Conservation (phyloP, 352 stramenopile species). For the Phytopythium vexans region DNA sequence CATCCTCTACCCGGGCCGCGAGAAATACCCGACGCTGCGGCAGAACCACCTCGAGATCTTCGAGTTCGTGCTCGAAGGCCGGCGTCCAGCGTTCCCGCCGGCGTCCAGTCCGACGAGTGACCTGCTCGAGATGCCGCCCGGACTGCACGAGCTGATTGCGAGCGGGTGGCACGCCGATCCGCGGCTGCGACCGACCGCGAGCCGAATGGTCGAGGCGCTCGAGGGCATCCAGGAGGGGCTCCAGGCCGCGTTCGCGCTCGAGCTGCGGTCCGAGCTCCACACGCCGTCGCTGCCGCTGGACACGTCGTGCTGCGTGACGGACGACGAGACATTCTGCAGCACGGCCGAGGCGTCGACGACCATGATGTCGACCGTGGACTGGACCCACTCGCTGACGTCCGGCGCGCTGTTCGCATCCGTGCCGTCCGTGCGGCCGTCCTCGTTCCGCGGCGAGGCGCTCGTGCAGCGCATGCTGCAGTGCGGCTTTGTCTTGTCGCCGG, state of each 20-base stretch:
- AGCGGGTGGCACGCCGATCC: slow-evolving; percentile 28
- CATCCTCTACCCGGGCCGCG: slow-evolving; percentile 34
- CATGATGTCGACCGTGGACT: slow-evolving; percentile 2
- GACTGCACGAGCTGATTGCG: slow-evolving; percentile 23
- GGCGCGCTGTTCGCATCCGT: neutral
- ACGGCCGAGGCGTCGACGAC: neutral
- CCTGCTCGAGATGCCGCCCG: neutral
- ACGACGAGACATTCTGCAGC: no score
- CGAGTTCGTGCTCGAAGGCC: slow-evolving; percentile 32
- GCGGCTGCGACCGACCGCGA: slow-evolving; percentile 22
- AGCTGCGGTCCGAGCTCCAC: slow-evolving; percentile 1
- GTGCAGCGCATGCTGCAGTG: slow-evolving; percentile 20
- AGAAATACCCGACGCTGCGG: slow-evolving; percentile 31
- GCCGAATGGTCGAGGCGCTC: slow-evolving; percentile 21
- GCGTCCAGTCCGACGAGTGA: slow-evolving; percentile 2
- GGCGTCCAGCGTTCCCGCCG: slow-evolving; percentile 24
- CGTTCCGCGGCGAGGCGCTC: slow-evolving; percentile 4
- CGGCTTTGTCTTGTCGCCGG: slow-evolving; percentile 12
- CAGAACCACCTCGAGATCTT: slow-evolving; percentile 35
- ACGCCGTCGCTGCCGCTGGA: no score
- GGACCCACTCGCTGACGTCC: slow-evolving; percentile 1
- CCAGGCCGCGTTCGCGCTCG: neutral
- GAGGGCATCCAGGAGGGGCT: slow-evolving; percentile 34
- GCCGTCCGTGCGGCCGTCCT: neutral
- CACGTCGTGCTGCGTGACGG: no score